phyloP scores from a whole-genome alignment of 129 eudicot genomes.

The Pulicaria dysenterica region DNA sequence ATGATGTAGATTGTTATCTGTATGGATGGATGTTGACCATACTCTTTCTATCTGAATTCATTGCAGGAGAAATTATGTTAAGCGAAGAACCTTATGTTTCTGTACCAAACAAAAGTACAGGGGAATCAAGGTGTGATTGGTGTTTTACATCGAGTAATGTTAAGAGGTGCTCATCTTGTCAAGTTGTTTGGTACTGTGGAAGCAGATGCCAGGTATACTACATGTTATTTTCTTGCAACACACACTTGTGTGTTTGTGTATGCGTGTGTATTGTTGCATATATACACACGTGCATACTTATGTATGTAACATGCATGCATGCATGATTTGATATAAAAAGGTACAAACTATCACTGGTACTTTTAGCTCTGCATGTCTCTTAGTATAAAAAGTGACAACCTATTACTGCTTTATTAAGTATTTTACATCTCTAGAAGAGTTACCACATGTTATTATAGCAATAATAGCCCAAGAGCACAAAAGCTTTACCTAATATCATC shows the following conservation, averaged over 20 bases:
- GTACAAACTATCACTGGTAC: no score
- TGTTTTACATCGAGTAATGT: conserved; percentile 67
- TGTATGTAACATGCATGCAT: no score
- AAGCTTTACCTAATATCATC: conserved; percentile 13
- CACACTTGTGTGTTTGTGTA: neutral
- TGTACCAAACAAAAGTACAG: conserved; percentile 64
- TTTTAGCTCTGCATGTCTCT: no score
- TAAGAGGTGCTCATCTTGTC: conserved; percentile 89
- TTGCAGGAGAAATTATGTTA: conserved; percentile 72
- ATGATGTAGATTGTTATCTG: neutral
- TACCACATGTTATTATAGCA: no score
- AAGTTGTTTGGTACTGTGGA: conserved; percentile 84
- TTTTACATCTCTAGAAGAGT: no score
- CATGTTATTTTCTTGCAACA: neutral
- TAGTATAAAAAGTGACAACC: neutral
- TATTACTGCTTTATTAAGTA: neutral
- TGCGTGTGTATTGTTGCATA: neutral
- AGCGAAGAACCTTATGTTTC: conserved; percentile 84
- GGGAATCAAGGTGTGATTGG: conserved; percentile 63
- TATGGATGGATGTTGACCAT: conserved; percentile 20
- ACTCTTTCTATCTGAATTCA: neutral
- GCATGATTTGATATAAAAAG: no score
- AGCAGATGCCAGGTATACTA: conserved; percentile 77
- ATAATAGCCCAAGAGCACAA: no score
- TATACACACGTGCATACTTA: neutral